These are phyloP conservation scores for Cephalotrichum gorgonifer DNA, from an alignment of 2,329 filamentous ascomycete species.

Conservation along the genomic window DNA sequence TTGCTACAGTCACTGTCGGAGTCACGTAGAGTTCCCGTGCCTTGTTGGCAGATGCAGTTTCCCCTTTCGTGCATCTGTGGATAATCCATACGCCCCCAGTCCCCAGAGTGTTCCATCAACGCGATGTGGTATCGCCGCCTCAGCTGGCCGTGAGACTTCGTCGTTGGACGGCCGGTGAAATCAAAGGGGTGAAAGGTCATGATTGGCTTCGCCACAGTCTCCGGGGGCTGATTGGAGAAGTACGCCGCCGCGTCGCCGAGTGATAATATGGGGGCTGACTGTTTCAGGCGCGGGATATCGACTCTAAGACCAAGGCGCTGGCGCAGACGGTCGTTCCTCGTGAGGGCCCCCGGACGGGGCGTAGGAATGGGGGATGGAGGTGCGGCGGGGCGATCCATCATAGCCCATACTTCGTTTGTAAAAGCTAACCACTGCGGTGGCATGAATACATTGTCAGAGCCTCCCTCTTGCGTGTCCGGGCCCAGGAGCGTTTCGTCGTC, in stretches of 20 bases:
- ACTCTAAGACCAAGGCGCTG: background rate
- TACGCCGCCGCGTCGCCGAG: background rate
- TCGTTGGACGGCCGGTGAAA: background rate
- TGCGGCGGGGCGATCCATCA: no score
- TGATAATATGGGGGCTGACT: background rate
- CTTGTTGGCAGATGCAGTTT: background rate
- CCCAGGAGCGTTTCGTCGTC: no score
- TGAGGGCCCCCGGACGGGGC: background rate
- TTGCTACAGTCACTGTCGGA: no score
- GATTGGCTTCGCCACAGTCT: background rate
- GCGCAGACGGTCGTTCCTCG: background rate
- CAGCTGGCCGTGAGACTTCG: background rate
- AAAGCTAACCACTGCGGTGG: no score
- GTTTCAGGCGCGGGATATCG: background rate
- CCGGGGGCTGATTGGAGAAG: background rate
- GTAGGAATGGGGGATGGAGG: background rate
- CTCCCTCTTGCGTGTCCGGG: no score
- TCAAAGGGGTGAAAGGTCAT: background rate
- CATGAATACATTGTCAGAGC: no score
- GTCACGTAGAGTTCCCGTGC: no score
- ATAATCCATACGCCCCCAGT: background rate
- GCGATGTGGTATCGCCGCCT: background rate
- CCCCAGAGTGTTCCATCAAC: background rate
- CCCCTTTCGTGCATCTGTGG: background rate
- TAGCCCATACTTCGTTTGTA: no score